Evolutionary conservation across 148 eudicot genomes (phyloP).

Genomic region (Heliosperma pusillum): DNA sequence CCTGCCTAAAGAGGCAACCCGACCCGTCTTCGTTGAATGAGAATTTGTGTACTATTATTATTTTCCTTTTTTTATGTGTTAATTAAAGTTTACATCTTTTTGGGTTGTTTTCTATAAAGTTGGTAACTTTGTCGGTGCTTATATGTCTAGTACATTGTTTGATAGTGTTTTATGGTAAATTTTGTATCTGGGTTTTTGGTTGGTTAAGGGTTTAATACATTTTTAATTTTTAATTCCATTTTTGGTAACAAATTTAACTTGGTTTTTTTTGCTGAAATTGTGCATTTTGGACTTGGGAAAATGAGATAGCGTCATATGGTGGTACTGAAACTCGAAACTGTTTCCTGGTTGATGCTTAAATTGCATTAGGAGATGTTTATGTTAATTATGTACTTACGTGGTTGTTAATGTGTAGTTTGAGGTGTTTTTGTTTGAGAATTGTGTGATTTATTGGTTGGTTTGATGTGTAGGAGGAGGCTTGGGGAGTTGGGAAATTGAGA

Average conservation of each 20-base stretch:
- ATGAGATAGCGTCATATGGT: not conserved
- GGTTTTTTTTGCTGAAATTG: not conserved
- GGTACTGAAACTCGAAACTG: not conserved
- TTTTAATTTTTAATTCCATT: slow-evolving; percentile 4
- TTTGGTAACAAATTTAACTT: slow-evolving; percentile 1
- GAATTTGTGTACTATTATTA: too few relatives aligned
- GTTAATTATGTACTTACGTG: too few relatives aligned
- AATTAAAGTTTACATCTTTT: slow-evolving; percentile 7
- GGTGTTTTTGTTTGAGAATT: too few relatives aligned
- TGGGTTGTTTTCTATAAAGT: slow-evolving; percentile 18
- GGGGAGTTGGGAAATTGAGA: slow-evolving; percentile 83
- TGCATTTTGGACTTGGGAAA: not conserved
- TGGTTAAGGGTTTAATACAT: slow-evolving; percentile 11
- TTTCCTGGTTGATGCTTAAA: not conserved
- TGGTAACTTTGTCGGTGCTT: not conserved
- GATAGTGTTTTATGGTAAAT: slow-evolving; percentile 12
- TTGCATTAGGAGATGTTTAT: slow-evolving; percentile 3
- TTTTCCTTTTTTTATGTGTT: not conserved
- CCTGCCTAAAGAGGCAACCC: too few relatives aligned
- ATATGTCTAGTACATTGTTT: slow-evolving; percentile 1
- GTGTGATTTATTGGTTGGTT: slow-evolving; percentile 14
- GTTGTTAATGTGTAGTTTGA: too few relatives aligned
- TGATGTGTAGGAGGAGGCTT: slow-evolving; percentile 69
- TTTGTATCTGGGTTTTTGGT: slow-evolving; percentile 2
- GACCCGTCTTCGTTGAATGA: too few relatives aligned